These are phyloP conservation scores for Boletus sp. DNA, from an alignment of 768 basidiomycete species.

Conservation along the genomic window DNA sequence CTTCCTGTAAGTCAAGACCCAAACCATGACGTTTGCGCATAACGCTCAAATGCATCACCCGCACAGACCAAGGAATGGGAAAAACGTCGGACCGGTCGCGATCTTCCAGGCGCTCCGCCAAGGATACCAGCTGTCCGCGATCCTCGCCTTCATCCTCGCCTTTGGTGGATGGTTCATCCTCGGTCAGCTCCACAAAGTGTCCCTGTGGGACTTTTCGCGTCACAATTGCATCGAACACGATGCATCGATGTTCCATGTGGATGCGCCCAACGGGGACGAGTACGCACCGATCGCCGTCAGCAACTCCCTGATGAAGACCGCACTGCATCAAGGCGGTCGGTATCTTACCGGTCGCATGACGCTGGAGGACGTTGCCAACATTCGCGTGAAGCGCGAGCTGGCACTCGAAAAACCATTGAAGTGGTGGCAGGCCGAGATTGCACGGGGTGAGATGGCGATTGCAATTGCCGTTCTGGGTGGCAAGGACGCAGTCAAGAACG, in stretches of 20 bases:
- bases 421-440: conserved; percentile 52
- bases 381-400: conserved; percentile 50
- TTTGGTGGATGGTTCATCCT: conserved; percentile 47
- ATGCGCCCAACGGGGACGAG: conserved; percentile 40
- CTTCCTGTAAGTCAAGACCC: conserved; percentile 52
- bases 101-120: conserved; percentile 42
- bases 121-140: conserved; percentile 48
- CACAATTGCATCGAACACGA: conserved; percentile 57
- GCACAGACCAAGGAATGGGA: conserved; percentile 50
- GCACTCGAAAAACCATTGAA: conserved; percentile 35
- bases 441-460: conserved; percentile 64
- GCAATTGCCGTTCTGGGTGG: conserved; percentile 49
- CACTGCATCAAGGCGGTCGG: conserved; percentile 36
- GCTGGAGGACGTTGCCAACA: conserved; percentile 40
- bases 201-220: conserved; percentile 40
- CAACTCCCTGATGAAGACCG: conserved; percentile 36
- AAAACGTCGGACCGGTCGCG: conserved; percentile 38
- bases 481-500: conserved; percentile 35
- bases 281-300: conserved; percentile 49
- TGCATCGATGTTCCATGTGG: conserved; percentile 52
- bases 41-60: too few relatives aligned
- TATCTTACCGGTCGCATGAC: conserved; percentile 29
- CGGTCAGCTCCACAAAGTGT: conserved; percentile 30
- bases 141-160: conserved; percentile 46
- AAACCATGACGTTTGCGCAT: background rate